Evolutionary conservation across 116 monocot genomes (phyloP), one percentile per base, ranked within the genome.

Genomic region (Cymodocea nodosa): DNA sequence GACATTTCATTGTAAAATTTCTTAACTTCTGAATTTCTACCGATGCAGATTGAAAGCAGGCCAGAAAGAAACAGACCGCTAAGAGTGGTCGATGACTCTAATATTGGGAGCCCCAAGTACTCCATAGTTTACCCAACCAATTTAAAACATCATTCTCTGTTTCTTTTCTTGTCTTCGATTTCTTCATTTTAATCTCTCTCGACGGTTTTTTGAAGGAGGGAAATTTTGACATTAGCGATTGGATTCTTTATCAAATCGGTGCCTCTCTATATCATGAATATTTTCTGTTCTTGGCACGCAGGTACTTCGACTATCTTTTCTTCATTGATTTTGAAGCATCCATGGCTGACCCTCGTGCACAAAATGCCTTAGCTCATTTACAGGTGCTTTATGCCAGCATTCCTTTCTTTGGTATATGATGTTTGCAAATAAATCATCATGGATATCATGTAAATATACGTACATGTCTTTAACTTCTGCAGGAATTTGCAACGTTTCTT

Each of bases 291-390:
- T 59, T 59, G 8, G 24, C 16, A 13, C 68, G 15, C 69, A 89
- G 89, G 79, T 84, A 87, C 76, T 86, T 91, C 35, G 80, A 91
- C 67, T 91, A 87, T 71, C 73, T 87, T 14, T 86, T 91, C 71
- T 84, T 79, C 44, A 74, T 91, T 76, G 91, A 91, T 70, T 91
- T 91, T 76, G 87, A 84, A 74, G 91, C 86, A 60, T 91, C 91
- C 15, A 82, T 87, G 87, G 91, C 91, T 15, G 87, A 91, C 20
- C 67, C 80, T 64, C 79, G 84, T 65, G 84, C 84, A 23, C 86
- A 91, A 66, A 87, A 77, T 84, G 87, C 87, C 23, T 70, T 91
- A 71, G 23, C 71, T 13, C 77, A 82, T 56, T 66, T 91, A 51
- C 85, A 89, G 89, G 89, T 85, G 44, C 44, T 19, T 13, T 53